Evolutionary conservation across 306 rosid species (phyloP).

Genomic region (Cajanus cajan): DNA sequence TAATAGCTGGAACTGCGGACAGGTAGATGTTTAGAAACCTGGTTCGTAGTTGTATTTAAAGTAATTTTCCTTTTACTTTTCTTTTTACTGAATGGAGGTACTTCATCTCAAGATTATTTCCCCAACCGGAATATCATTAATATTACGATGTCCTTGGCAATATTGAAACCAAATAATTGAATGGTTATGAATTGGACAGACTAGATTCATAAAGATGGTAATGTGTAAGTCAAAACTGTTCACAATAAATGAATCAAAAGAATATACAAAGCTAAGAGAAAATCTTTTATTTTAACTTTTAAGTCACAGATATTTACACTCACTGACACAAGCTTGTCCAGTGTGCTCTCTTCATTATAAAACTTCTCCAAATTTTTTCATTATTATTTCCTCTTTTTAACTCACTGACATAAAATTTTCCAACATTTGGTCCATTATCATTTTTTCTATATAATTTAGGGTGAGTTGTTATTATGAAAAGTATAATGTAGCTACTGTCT

Average conservation of each 20-base stretch:
- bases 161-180: background rate
- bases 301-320: background rate
- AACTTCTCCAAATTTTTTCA: conserved; percentile 2
- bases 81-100: background rate
- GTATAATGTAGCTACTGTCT: background rate
- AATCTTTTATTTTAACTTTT: background rate
- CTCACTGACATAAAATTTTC: background rate
- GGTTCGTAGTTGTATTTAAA: conserved; percentile 23
- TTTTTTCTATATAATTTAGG: background rate
- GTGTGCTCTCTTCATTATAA: background rate
- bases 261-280: background rate
- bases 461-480: conserved; percentile 10
- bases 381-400: background rate
- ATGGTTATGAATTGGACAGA: background rate
- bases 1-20: conserved; percentile 99
- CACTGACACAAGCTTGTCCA: conserved; percentile 3
- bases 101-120: conserved; percentile 7
- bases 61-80: conserved; percentile 17
- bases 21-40: conserved; percentile 51
- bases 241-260: background rate
- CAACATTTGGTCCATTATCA: conserved; percentile 5
- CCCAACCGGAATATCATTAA: background rate
- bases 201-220: background rate
- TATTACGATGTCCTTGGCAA: background rate
- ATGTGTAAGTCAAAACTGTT: background rate